A percentile compares a stretch with the other conserved stretches of the same genome.
These are phyloP conservation scores for Solanum etuberosum DNA, from an alignment of 257 asterid species.

Conservation along the genomic window DNA sequence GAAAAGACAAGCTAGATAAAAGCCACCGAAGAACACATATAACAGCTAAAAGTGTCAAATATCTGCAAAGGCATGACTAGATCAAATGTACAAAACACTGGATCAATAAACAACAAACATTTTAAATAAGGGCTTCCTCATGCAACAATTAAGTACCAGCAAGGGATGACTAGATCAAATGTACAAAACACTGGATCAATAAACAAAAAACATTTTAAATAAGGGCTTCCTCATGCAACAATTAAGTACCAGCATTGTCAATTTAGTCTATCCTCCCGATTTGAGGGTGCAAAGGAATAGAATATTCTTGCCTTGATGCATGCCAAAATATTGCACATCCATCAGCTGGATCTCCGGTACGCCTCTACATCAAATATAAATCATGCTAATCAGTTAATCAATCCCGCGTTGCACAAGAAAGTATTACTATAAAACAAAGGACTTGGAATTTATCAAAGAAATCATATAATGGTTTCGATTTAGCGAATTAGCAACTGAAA, in stretches of 20 bases:
- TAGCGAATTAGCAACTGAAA: not conserved
- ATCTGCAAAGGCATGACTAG: not conserved
- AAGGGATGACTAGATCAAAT: not conserved
- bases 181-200: not conserved
- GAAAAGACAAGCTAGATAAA: not conserved
- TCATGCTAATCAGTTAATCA: not conserved
- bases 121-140: not conserved
- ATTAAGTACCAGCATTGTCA: not conserved
- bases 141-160: not conserved
- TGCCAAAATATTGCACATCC: constrained; percentile 98
- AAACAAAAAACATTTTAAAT: not conserved
- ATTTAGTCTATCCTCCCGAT: not conserved
- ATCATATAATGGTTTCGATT: not conserved
- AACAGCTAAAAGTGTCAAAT: not conserved
- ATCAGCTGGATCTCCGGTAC: constrained; percentile 82
- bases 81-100: not conserved
- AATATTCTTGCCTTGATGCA: constrained; percentile 46
- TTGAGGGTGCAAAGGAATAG: constrained; percentile 6
- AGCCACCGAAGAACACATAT: not conserved
- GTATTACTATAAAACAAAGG: not conserved
- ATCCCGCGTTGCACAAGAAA: not conserved
- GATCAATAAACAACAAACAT: not conserved
- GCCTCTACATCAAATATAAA: constrained; percentile 43
- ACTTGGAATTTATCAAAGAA: not conserved
- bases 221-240: not conserved